phyloP scores from a whole-genome alignment of 2,329 filamentous ascomycete species.

The Paracamarosporium sp. region DNA sequence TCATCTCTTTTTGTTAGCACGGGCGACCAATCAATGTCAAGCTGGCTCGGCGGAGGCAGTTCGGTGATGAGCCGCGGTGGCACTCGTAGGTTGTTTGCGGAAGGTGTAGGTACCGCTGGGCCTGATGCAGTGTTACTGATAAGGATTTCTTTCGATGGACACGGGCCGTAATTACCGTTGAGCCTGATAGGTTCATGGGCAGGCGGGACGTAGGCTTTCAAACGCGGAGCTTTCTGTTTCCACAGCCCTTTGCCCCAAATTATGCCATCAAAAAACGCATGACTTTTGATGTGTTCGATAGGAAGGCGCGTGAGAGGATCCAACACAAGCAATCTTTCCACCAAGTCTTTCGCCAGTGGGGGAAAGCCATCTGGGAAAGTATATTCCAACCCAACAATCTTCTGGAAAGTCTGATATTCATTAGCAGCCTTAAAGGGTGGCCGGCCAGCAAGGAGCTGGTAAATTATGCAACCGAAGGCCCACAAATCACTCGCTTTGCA shows the following conservation, averaged over 20 bases:
- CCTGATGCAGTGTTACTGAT: constrained; percentile 31
- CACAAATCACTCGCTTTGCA: constrained; percentile 98
- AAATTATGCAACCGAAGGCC: constrained; percentile 98
- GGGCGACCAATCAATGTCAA: constrained; percentile 98
- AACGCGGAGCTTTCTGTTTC: constrained; percentile 85
- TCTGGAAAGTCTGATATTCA: constrained; percentile 97
- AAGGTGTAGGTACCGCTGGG: constrained; percentile 32
- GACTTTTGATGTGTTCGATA: constrained; percentile 95
- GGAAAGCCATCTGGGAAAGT: constrained; percentile 92
- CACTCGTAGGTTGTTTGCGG: constrained; percentile 53
- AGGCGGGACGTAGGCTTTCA: constrained; percentile 83
- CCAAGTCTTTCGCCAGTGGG: constrained; percentile 80
- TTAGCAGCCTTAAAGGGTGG: constrained; percentile 96
- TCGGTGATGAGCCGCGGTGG: constrained; percentile 86
- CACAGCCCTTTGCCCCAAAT: constrained; percentile 84
- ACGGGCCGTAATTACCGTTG: constrained; percentile 45
- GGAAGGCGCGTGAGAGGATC: constrained; percentile 85
- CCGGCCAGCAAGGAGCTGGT: constrained; percentile 92
- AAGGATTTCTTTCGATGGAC: constrained; percentile 13
- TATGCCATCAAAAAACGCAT: constrained; percentile 91
- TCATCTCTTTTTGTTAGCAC: constrained; percentile 91
- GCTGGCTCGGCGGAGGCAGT: constrained; percentile 90
- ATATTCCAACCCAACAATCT: constrained; percentile 94
- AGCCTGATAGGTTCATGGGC: constrained; percentile 69
- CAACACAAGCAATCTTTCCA: constrained; percentile 87